Evolutionary conservation across 2,329 filamentous ascomycete species (phyloP).

Genomic region (Monilinia fructigena): DNA sequence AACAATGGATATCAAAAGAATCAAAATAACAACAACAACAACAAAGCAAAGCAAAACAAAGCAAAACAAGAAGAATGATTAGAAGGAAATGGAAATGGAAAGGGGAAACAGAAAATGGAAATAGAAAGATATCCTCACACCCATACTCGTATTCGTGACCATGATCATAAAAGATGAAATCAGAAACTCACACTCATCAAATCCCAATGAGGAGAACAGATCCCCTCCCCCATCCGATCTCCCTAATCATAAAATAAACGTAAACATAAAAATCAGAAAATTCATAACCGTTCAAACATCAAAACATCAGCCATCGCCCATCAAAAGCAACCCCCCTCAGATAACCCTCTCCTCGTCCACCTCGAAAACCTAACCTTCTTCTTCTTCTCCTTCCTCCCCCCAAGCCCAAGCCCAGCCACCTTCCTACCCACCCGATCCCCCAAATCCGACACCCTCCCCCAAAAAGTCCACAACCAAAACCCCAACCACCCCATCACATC

Average conservation of each 20-base stretch:
- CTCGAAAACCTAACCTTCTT: constrained; percentile 12
- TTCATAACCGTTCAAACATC: not conserved
- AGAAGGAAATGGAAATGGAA: not conserved
- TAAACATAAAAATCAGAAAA: constrained; percentile 2
- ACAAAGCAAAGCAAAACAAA: not conserved
- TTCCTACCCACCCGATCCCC: not conserved
- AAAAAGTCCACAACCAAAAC: not conserved
- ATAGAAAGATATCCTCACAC: not conserved
- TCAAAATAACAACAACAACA: not conserved
- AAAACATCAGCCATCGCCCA: not conserved
- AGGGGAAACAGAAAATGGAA: not conserved
- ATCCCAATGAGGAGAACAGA: not conserved
- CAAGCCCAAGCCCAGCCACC: not conserved
- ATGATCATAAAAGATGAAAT: not conserved
- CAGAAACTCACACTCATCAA: not conserved
- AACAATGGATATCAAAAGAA: constrained; percentile 4
- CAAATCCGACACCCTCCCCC: not conserved
- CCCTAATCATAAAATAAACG: not conserved
- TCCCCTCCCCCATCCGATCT: not conserved
- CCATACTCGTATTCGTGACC: not conserved
- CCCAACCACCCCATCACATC: not conserved
- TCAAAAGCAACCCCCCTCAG: not conserved
- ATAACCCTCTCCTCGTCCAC: not conserved
- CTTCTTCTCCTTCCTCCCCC: not conserved
- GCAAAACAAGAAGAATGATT: not conserved